Evolutionary conservation across 192 early-diverging fungal species (phyloP).

Genomic region (Linnemannia zychae): DNA sequence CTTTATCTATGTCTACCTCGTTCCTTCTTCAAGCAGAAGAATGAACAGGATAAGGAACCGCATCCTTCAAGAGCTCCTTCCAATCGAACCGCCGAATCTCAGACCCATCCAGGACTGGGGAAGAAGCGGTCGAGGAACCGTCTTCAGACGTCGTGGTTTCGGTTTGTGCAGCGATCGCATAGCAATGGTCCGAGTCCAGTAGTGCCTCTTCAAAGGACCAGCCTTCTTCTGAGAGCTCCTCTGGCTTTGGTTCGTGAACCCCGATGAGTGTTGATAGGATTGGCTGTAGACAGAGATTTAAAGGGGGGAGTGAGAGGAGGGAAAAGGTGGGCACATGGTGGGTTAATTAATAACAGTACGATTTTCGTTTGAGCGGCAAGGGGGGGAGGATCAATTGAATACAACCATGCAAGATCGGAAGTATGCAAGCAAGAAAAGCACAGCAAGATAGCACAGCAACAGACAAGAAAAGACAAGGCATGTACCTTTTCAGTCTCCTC

Average conservation of each 20-base stretch:
- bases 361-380: background rate
- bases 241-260: constrained; percentile 18
- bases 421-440: background rate
- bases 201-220: constrained; percentile 35
- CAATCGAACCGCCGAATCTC: constrained; percentile 22
- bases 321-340: background rate
- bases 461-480: background rate
- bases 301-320: background rate
- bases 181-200: constrained; percentile 24
- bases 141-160: background rate
- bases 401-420: background rate
- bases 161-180: constrained; percentile 26
- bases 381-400: background rate
- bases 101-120: constrained; percentile 11
- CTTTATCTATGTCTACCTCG: background rate
- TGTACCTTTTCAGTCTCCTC: constrained; percentile 21
- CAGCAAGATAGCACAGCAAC: background rate
- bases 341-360: no score
- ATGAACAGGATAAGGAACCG: constrained; percentile 13
- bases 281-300: background rate
- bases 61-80: constrained; percentile 27
- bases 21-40: background rate
- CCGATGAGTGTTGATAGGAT: constrained; percentile 17
- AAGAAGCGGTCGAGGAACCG: background rate
- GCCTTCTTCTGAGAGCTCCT: constrained; percentile 22